phyloP scores from a whole-genome alignment of 768 basidiomycete species.

The Trametes cingulata region DNA sequence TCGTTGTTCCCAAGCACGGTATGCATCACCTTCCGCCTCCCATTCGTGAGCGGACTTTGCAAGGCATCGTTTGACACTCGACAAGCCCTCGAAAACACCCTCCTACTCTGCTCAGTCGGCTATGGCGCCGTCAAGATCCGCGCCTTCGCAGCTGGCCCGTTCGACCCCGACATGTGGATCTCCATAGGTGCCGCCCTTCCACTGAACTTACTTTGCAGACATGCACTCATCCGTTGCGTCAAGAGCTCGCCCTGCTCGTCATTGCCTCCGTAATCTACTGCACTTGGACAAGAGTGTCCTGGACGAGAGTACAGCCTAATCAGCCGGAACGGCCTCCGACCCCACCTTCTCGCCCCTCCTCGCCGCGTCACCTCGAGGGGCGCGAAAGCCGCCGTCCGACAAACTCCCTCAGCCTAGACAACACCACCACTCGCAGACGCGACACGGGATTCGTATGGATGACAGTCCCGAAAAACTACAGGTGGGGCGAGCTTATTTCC shows the following conservation, averaged over 20 bases:
- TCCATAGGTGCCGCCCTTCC: conserved; percentile 46
- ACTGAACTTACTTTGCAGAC: background rate
- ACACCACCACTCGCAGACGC: conserved; percentile 39
- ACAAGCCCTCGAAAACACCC: conserved; percentile 59
- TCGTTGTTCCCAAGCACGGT: conserved; percentile 51
- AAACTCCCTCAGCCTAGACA: conserved; percentile 23
- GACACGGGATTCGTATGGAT: conserved; percentile 82
- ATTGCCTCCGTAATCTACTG: conserved; percentile 59
- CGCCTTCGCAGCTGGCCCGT: conserved; percentile 29
- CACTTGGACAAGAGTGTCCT: conserved; percentile 57
- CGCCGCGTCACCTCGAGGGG: conserved; percentile 46
- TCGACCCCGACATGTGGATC: conserved; percentile 43
- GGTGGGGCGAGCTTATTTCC: conserved; percentile 54
- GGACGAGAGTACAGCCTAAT: conserved; percentile 31
- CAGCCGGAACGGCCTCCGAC: conserved; percentile 14
- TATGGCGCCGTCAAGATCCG: conserved; percentile 55
- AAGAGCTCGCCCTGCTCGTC: conserved; percentile 62
- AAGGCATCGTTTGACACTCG: conserved; percentile 61
- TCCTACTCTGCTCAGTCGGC: conserved; percentile 64
- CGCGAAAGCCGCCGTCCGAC: conserved; percentile 47
- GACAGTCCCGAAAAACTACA: conserved; percentile 87
- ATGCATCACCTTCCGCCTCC: conserved; percentile 46
- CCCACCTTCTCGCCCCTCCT: conserved; percentile 31
- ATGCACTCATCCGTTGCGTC: conserved; percentile 6
- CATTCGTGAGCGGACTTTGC: conserved; percentile 42